Percentiles rank a stretch among this genome's conserved stretches.
Conservation (phyloP, 2,329 filamentous ascomycete genomes). For the Didymella arachidicola region DNA sequence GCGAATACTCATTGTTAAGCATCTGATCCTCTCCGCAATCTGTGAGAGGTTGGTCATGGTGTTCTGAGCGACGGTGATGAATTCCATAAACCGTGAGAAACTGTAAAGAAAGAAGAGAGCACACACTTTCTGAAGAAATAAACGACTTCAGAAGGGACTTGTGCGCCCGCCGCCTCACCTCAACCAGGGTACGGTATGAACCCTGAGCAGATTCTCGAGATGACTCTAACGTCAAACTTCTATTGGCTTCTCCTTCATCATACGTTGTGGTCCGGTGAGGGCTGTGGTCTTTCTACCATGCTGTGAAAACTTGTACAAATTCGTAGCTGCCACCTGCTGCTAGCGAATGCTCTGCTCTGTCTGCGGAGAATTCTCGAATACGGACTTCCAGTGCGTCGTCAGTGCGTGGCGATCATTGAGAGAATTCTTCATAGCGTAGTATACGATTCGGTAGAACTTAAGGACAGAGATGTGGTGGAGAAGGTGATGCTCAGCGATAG, state of each 20-base stretch:
- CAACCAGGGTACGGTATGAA: not conserved
- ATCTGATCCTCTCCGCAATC: too few relatives aligned
- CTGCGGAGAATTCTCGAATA: not conserved
- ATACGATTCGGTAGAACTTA: not conserved
- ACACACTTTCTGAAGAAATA: too few relatives aligned
- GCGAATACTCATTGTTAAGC: too few relatives aligned
- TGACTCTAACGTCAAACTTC: not conserved
- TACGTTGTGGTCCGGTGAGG: not conserved
- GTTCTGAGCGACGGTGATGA: too few relatives aligned
- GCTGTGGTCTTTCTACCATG: not conserved
- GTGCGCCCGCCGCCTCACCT: too few relatives aligned
- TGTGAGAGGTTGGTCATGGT: too few relatives aligned
- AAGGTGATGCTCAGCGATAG: not conserved
- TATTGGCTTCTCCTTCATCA: not conserved
- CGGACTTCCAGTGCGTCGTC: not conserved
- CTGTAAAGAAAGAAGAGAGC: too few relatives aligned
- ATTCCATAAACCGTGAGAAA: too few relatives aligned
- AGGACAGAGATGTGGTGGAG: not conserved
- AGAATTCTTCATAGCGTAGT: not conserved
- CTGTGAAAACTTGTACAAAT: not conserved
- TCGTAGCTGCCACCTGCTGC: not conserved
- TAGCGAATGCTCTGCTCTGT: not conserved
- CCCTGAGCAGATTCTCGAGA: not conserved
- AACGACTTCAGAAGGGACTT: too few relatives aligned
- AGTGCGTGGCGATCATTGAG: not conserved